Evolutionary conservation across 345 rosid genomes (phyloP).

Genomic region (Erysimum cheiranthoides): DNA sequence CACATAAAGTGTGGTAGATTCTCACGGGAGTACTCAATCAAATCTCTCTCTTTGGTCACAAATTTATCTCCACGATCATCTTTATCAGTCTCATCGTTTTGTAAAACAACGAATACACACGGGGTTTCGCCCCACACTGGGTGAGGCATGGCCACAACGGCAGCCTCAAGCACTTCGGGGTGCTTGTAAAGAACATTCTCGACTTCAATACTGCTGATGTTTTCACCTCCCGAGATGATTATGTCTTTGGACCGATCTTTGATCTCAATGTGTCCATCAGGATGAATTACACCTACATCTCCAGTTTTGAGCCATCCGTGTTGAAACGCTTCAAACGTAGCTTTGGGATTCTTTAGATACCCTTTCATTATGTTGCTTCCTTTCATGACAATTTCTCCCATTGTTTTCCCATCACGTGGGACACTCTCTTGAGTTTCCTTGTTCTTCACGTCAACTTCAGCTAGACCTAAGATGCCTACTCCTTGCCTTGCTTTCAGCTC

Average conservation of each 20-base stretch:
- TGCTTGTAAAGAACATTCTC: conserved; percentile 57
- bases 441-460: conserved; percentile 61
- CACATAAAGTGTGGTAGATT: conserved; percentile 60
- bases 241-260: conserved; percentile 72
- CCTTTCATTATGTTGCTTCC: conserved; percentile 66
- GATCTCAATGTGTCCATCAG: conserved; percentile 57
- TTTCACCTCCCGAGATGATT: conserved; percentile 73
- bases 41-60: conserved; percentile 44
- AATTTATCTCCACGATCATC: conserved; percentile 24
- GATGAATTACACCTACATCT: conserved; percentile 60
- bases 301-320: conserved; percentile 69
- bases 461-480: conserved; percentile 45
- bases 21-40: conserved; percentile 51
- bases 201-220: conserved; percentile 65
- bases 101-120: conserved; percentile 53
- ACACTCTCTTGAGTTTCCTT: conserved; percentile 56
- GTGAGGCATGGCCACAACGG: conserved; percentile 70
- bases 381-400: conserved; percentile 67
- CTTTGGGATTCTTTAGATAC: conserved; percentile 54
- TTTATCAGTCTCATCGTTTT: conserved; percentile 33
- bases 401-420: conserved; percentile 58
- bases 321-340: conserved; percentile 57
- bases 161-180: conserved; percentile 54
- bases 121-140: conserved; percentile 66
- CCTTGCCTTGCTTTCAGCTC: conserved; percentile 42